These are phyloP conservation scores for Hypoxylon sp. DNA, from an alignment of 2,329 filamentous ascomycete genomes.

Conservation along the genomic window DNA sequence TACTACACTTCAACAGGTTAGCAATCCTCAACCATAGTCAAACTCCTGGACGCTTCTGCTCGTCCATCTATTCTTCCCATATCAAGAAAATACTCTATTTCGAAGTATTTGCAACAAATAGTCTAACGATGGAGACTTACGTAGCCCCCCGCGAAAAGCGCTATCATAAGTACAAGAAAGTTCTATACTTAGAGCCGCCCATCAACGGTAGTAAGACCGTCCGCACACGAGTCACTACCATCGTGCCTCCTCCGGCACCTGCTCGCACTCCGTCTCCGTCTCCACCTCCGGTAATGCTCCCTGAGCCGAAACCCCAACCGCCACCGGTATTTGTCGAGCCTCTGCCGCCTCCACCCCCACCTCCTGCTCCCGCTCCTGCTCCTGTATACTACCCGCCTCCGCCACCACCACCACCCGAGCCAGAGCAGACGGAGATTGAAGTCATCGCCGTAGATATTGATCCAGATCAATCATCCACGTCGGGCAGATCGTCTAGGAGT, in stretches of 20 bases:
- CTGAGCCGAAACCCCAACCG: conserved; percentile 46
- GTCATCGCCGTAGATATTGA: conserved; percentile 62
- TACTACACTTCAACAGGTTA: conserved; percentile 53
- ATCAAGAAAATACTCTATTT: conserved; percentile 23
- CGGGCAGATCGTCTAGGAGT: conserved; percentile 38
- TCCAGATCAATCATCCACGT: conserved; percentile 55
- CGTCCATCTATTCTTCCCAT: conserved; percentile 16
- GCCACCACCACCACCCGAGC: conserved; percentile 34
- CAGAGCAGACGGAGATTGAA: conserved; percentile 56
- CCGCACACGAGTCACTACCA: conserved; percentile 58
- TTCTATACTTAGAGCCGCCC: conserved; percentile 60
- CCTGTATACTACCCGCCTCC: conserved; percentile 31
- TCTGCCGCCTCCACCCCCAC: conserved; percentile 48
- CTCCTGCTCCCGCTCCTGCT: conserved; percentile 41
- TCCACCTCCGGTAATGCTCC: conserved; percentile 37
- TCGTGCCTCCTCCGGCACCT: conserved; percentile 53
- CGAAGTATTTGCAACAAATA: conserved; percentile 17
- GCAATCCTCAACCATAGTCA: conserved; percentile 22
- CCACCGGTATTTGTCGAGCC: conserved; percentile 48
- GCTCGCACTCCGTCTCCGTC: conserved; percentile 52
- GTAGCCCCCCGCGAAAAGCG: conserved; percentile 55
- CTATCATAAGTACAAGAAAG: conserved; percentile 58
- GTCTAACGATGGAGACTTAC: conserved; percentile 53
- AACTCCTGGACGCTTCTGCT: conserved; percentile 4
- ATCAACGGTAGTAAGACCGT: conserved; percentile 56